Evolutionary conservation across 2,329 filamentous ascomycete genomes (phyloP).

Genomic region (Fusarium ambrosium): DNA sequence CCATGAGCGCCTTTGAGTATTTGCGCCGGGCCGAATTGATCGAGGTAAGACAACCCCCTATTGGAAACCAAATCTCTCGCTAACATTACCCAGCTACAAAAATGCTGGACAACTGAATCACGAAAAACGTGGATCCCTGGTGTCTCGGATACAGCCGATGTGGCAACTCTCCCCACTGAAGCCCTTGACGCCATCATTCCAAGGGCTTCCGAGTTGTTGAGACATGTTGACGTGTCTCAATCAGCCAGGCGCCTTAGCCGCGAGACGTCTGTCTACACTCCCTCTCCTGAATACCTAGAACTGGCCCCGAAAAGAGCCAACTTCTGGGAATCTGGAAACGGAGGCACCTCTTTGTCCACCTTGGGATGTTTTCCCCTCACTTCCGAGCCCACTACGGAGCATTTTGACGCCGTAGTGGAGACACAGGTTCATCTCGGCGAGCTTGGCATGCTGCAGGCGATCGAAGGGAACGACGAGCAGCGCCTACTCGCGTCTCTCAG

Average conservation of each 20-base stretch:
- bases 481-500: slow-evolving; percentile 16
- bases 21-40: slow-evolving; percentile 27
- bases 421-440: slow-evolving; percentile 25
- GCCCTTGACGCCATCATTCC: slow-evolving; percentile 1
- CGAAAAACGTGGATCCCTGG: not conserved
- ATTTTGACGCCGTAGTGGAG: slow-evolving; percentile 30
- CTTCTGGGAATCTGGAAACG: slow-evolving; percentile 29
- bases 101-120: slow-evolving; percentile 21
- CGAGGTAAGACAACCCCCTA: slow-evolving; percentile 11
- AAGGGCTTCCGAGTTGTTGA: slow-evolving; percentile 18
- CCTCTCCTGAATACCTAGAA: slow-evolving; percentile 18
- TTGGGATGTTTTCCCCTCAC: slow-evolving; percentile 32
- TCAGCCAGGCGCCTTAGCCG: not conserved
- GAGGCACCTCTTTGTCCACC: slow-evolving; percentile 9
- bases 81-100: slow-evolving; percentile 23
- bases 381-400: slow-evolving; percentile 21
- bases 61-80: not conserved
- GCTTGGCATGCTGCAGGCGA: slow-evolving; percentile 27
- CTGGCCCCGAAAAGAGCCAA: slow-evolving; percentile 12
- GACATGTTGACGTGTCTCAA: slow-evolving; percentile 4
- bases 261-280: not conserved
- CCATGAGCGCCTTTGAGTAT: slow-evolving; percentile 35
- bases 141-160: not conserved
- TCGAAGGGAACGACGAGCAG: slow-evolving; percentile 32
- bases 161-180: not conserved